A percentile compares a stretch with the other conserved stretches of the same genome.
Evolutionary conservation across 768 basidiomycete genomes (phyloP).

Genomic region (Mycena vitilis): DNA sequence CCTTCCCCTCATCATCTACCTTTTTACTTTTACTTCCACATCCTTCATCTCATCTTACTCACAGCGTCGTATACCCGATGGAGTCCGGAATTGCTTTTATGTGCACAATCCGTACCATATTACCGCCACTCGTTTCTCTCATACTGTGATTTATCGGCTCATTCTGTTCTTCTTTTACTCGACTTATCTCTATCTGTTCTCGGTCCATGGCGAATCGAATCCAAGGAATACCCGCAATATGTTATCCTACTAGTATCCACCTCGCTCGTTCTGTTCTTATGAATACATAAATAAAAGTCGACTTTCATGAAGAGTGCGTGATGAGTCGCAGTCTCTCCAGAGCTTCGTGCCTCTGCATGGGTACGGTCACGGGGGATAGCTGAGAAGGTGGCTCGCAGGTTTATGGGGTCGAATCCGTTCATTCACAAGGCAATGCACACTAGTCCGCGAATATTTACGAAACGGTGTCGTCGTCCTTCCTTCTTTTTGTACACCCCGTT

Average conservation of each 20-base stretch:
- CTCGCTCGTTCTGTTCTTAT: slow-evolving; percentile 1
- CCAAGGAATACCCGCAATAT: slow-evolving; percentile 28
- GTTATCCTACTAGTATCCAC: slow-evolving; percentile 12
- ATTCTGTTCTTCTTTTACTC: not conserved
- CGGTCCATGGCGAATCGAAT: not conserved
- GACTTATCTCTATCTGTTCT: slow-evolving; percentile 1
- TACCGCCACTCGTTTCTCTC: slow-evolving; percentile 10
- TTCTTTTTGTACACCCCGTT: no score
- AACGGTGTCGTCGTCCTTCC: no score
- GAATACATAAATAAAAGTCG: slow-evolving; percentile 16
- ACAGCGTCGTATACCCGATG: slow-evolving; percentile 32
- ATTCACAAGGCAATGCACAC: no score
- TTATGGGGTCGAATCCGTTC: no score
- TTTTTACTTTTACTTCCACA: not conserved
- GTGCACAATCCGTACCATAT: not conserved
- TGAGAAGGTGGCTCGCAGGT: no score
- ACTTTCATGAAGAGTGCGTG: not conserved
- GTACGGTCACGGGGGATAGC: no score
- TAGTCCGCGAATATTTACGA: no score
- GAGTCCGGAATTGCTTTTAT: slow-evolving; percentile 15
- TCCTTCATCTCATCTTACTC: not conserved
- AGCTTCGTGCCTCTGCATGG: no score
- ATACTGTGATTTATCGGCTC: no score
- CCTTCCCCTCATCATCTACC: not conserved
- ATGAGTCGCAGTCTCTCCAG: no score